Evolutionary conservation across 2,329 filamentous ascomycete genomes (phyloP).

Genomic region (Teratosphaeria epicoccoides): DNA sequence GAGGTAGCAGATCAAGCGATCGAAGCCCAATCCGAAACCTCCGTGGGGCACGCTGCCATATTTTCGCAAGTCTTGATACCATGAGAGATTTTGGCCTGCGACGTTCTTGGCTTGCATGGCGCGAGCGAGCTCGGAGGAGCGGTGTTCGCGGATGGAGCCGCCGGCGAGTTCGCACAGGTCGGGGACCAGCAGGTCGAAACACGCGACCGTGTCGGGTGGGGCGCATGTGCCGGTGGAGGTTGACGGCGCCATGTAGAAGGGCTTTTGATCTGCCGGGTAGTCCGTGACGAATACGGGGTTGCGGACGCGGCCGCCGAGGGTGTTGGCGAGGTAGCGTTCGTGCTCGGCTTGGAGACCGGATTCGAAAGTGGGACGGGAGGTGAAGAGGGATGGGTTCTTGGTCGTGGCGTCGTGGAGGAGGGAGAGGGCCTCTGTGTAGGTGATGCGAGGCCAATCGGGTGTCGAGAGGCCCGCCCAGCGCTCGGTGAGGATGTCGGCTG

Average conservation of each 20-base stretch:
- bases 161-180: slow-evolving; percentile 79
- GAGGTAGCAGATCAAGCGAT: slow-evolving; percentile 74
- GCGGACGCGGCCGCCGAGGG: slow-evolving; percentile 45
- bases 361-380: slow-evolving; percentile 59
- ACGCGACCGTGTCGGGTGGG: slow-evolving; percentile 55
- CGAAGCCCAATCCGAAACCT: slow-evolving; percentile 83
- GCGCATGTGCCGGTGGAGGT: slow-evolving; percentile 7
- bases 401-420: slow-evolving; percentile 47
- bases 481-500: slow-evolving; percentile 44
- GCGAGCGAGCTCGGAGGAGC: slow-evolving; percentile 53
- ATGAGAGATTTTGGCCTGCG: slow-evolving; percentile 45
- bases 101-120: slow-evolving; percentile 64
- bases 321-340: slow-evolving; percentile 72
- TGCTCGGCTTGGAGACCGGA: slow-evolving; percentile 78
- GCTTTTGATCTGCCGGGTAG: slow-evolving; percentile 81
- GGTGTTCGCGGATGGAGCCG: slow-evolving; percentile 80
- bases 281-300: slow-evolving; percentile 83
- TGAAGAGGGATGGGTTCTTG: slow-evolving; percentile 43
- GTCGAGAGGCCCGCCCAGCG: slow-evolving; percentile 60
- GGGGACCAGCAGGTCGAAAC: slow-evolving; percentile 81
- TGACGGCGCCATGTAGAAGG: slow-evolving; percentile 74
- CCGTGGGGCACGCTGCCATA: slow-evolving; percentile 91
- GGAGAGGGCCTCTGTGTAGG: slow-evolving; percentile 68
- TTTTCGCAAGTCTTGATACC: slow-evolving; percentile 79
- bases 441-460: slow-evolving; percentile 78